A percentile compares a stretch with the other conserved stretches of the same genome.
Evolutionary conservation across 1,284 basidiomycete genomes (phyloP).

Genomic region (Prillingera fragicola): DNA sequence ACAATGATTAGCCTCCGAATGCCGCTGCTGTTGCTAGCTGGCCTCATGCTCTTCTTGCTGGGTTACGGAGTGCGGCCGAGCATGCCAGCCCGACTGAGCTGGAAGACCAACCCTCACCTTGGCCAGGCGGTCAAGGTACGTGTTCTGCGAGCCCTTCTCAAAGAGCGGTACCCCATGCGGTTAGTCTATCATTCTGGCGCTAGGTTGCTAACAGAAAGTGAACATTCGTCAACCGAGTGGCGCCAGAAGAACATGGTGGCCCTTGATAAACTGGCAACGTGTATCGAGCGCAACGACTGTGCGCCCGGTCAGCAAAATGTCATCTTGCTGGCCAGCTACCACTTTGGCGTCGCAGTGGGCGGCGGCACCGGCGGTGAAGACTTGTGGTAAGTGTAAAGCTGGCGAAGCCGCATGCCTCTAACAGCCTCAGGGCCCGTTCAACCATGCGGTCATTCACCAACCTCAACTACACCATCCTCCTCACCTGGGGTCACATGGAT

Average conservation of each 20-base stretch:
- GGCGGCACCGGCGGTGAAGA: conserved; percentile 16
- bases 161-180: conserved; percentile 9
- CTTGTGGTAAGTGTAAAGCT: conserved; percentile 13
- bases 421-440: conserved; percentile 22
- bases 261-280: conserved; percentile 18
- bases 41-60: too few relatives aligned
- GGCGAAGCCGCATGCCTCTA: background rate
- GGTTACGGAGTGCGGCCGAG: too few relatives aligned
- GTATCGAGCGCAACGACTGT: conserved; percentile 20
- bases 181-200: background rate
- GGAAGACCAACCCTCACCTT: too few relatives aligned
- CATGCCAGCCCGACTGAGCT: too few relatives aligned
- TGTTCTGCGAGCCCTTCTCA: conserved; percentile 8
- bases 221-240: background rate
- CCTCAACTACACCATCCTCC: conserved; percentile 34
- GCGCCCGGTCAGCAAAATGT: conserved; percentile 22
- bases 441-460: conserved; percentile 23
- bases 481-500: conserved; percentile 27
- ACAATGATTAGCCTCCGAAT: too few relatives aligned
- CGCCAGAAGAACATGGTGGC: background rate
- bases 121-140: too few relatives aligned
- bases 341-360: conserved; percentile 19
- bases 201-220: background rate
- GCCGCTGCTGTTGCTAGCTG: too few relatives aligned
- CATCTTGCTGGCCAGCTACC: conserved; percentile 26